Percentiles rank a stretch among this genome's conserved stretches.
Conservation (phyloP, 106 monocot genomes). For the Ottelia alismoides region DNA sequence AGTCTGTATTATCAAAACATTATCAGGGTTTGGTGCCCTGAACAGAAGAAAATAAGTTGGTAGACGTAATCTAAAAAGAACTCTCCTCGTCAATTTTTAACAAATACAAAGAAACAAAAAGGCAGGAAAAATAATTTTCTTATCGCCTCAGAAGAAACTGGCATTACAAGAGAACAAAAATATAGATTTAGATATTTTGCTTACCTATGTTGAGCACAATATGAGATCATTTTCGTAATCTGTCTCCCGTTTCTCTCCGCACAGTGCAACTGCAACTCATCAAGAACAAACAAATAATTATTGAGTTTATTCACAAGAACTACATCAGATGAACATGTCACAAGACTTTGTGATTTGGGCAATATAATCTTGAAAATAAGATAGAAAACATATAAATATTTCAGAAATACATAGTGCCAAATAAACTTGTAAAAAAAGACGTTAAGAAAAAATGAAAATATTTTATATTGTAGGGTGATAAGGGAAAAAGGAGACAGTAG, state of each 20-base stretch:
- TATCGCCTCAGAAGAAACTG: not conserved
- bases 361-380: too few species aligned
- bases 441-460: not conserved
- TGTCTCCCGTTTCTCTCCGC: conserved; percentile 69
- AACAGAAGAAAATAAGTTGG: conserved; percentile 11
- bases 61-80: not conserved
- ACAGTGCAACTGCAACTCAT: conserved; percentile 60
- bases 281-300: not conserved
- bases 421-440: not conserved
- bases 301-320: not conserved
- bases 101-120: not conserved
- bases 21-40: conserved; percentile 74
- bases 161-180: not conserved
- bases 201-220: conserved; percentile 83
- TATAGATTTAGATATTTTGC: not conserved
- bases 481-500: not conserved
- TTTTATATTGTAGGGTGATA: not conserved
- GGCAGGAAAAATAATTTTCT: not conserved
- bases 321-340: too few species aligned
- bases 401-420: not conserved
- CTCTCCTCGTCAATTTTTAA: not conserved
- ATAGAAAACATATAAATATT: not conserved
- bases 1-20: conserved; percentile 61
- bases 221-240: conserved; percentile 79
- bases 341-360: too few species aligned